Evolutionary conservation across 108 stramenopile species (phyloP).

Genomic region (Cyclotella choctawhatcheeana): DNA sequence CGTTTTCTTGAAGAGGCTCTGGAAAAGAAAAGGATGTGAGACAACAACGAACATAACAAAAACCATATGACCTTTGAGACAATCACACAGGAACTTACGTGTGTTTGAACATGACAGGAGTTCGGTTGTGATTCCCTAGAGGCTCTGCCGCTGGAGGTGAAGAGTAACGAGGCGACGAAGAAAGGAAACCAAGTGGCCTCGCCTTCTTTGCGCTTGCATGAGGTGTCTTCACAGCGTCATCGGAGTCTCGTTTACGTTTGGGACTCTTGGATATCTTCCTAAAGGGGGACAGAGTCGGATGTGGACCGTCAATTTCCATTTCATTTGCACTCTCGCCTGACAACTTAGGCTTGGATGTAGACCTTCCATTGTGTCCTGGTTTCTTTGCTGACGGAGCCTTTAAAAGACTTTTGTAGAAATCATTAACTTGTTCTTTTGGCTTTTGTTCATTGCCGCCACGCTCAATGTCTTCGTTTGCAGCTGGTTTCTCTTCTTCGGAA

Average conservation of each 20-base stretch:
- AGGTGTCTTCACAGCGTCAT: neutral
- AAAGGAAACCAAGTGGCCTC: conserved; percentile 26
- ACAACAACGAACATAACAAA: too few relatives aligned
- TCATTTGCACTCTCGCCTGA: neutral
- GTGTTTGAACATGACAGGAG: conserved; percentile 34
- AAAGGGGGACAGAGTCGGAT: neutral
- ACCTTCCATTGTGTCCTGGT: too few relatives aligned
- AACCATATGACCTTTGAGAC: too few relatives aligned
- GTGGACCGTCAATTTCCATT: neutral
- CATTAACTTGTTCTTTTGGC: neutral
- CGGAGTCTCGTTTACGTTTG: conserved; percentile 6
- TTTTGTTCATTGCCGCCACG: conserved; percentile 13
- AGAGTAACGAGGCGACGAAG: conserved; percentile 24
- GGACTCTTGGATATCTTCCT: neutral
- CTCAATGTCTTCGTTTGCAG: conserved; percentile 20
- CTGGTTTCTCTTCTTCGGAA: conserved; percentile 11
- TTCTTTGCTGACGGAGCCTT: neutral
- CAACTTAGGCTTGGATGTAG: too few relatives aligned
- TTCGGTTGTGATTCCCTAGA: conserved; percentile 11
- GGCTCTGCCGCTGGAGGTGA: conserved; percentile 14
- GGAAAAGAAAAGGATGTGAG: neutral
- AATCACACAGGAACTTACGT: conserved; percentile 24
- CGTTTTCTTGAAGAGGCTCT: conserved; percentile 32
- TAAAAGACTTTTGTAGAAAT: neutral
- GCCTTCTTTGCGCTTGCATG: conserved; percentile 14